Base-by-base conservation (phyloP, 768 basidiomycete genomes). In the Sporobolomyces roseus region DNA sequence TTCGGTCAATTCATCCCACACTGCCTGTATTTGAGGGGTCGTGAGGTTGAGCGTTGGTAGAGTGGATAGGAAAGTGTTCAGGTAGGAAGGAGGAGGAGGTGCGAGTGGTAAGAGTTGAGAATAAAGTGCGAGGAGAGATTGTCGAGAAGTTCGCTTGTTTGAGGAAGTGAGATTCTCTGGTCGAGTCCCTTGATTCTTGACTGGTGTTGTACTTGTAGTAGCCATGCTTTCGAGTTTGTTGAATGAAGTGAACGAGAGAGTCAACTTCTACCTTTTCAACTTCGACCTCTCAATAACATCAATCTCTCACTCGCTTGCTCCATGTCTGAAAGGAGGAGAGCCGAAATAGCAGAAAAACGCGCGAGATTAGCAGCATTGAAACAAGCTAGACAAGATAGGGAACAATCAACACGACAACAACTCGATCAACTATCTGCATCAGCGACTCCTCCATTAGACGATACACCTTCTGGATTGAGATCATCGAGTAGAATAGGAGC, bases 271-370 rank as follows among this genome's bases (percentile, higher is more conserved):
- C 27, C 8, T n/a, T n/a, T 35, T 21, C 3, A 29, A 23, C 27
- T 23, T 62, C 36, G 3, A 33, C 27, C 49, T 45, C 43, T 16
- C 32, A 9, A 17, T 45, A n/a, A 12, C 17, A 0, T 23, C 30
- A 14, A n/a, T n/a, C n/a, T 41, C 46, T 13, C n/a, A 12, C 27
- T 50, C 49, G 49, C 25, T 9, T 50, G 0, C 21, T 41, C 17
- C 35, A 58, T 58, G 56, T 58, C 56, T 8, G 67, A 73, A 48
- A 60, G 72, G 0, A 46, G 69, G 3, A 41, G 63, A 2, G 86
- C 87, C 76, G 93, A 96, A 80, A 89, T 97, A 67, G 91, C 92
- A 78, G 89, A 87, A 30, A 98, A 97, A 80, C 82, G 87, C 70
- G 85, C 86, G 16, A 93, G 91, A 79, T 86, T 97, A 38, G 90